Base-by-base conservation (phyloP, 139 green algal genomes). In the Parachlorella kessleri region DNA sequence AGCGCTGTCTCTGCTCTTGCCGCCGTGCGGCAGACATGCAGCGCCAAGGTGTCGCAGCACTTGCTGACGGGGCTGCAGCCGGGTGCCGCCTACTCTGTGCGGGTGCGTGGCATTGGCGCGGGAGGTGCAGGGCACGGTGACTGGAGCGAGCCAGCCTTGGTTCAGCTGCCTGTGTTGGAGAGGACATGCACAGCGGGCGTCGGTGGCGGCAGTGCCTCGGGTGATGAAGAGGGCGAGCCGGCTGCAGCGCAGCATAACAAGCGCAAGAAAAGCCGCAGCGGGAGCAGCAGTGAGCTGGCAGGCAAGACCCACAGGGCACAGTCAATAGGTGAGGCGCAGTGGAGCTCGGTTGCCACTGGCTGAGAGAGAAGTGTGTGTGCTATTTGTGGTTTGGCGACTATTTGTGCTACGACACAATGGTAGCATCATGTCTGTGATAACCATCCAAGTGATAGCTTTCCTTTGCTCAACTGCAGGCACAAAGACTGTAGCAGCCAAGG, bases 71-170 rank as follows among this genome's bases (percentile, higher is more conserved):
- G 66, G 4, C 64, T 92, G 72, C 70, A 53, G 38, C 80, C 53
- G 23, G 88, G 86, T 14, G 64, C 63, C 14, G 42, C 35, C 1
- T 76, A 54, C 6, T 37, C 38, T 24, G 75, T 94, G 26, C 79
- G 85, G 3, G 77, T 92, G 66, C 87, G 90, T 3, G 77, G 82
- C 24, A 85, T 91, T 21, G 90, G 90, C 36, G 85, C 80, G 8
- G 85, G 81, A 32, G 86, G 85, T 26, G 74, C 87, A 2, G 90
- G 90, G 1, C 90, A 94, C 55, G 84, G 89, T 40, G 63, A 65
- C 24, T 94, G 90, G 90, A 90, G 87, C 74, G 77, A 72, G 10
- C 39, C 73, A 21, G 78, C 74, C 55, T n/a, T 6, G 32, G 39
- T 89, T 69, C 3, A 18, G 3, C 36, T 83, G 73, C 88, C 79